Evolutionary conservation across 306 rosid genomes (phyloP).

Genomic region (Quercus alba): DNA sequence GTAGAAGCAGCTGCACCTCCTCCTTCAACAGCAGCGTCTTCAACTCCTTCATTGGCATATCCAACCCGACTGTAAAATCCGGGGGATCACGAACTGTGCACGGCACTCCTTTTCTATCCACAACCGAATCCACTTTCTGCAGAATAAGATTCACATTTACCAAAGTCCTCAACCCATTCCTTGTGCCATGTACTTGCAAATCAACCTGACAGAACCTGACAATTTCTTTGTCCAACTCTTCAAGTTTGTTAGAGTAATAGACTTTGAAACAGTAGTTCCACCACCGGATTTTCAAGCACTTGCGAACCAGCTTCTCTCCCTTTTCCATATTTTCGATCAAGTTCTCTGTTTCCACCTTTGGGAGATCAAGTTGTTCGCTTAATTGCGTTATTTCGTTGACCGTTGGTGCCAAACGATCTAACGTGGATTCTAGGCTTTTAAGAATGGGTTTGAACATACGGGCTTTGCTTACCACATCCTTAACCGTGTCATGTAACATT

Average conservation of each 20-base stretch:
- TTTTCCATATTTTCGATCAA: not conserved
- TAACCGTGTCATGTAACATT: not conserved
- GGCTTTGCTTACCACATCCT: not conserved
- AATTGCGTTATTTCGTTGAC: not conserved
- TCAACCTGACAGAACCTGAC: not conserved
- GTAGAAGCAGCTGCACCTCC: constrained; percentile 2
- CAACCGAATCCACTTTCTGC: not conserved
- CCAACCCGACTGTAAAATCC: constrained; percentile 32
- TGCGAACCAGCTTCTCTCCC: constrained; percentile 4
- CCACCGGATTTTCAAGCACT: not conserved
- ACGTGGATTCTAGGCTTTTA: not conserved
- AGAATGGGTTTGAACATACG: constrained; percentile 8
- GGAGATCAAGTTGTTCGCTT: not conserved
- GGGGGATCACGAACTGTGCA: constrained; percentile 26
- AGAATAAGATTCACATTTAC: not conserved
- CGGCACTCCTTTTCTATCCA: not conserved
- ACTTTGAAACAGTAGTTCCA: not conserved
- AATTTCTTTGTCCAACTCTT: not conserved
- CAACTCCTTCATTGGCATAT: constrained; percentile 22
- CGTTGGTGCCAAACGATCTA: not conserved
- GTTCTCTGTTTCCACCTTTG: not conserved
- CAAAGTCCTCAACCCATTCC: constrained; percentile 5
- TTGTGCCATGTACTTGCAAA: not conserved
- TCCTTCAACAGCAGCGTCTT: constrained; percentile 32
- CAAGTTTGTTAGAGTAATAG: constrained; percentile 3